Conservation (phyloP, 169 alveolate species). For the Plasmodium sp. region DNA sequence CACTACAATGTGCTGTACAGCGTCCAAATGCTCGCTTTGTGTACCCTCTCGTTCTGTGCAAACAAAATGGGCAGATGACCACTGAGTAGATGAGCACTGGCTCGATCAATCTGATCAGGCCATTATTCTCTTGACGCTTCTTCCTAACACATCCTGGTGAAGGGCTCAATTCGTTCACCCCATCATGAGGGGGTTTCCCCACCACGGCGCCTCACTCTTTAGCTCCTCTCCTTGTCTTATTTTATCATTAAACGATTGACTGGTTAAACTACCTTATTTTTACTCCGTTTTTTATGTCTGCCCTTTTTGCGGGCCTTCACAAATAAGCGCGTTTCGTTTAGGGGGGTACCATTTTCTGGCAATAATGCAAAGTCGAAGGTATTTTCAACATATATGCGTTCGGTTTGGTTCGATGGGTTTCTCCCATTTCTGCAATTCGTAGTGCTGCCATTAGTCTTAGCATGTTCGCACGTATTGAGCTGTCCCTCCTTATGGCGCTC, state of each 20-base stretch:
- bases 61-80: neutral
- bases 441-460: neutral
- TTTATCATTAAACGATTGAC: neutral
- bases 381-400: conserved; percentile 28
- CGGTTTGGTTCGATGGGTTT: neutral
- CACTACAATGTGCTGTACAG: neutral
- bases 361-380: conserved; percentile 2
- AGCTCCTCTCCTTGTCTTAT: neutral
- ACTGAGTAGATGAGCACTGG: neutral
- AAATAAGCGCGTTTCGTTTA: neutral
- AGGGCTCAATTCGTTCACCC: neutral
- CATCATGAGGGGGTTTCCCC: neutral
- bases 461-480: neutral
- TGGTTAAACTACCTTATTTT: neutral
- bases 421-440: neutral
- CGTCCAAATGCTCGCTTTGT: neutral
- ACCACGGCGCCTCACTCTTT: neutral
- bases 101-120: neutral
- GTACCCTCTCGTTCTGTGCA: neutral
- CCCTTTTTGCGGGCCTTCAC: neutral
- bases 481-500: neutral
- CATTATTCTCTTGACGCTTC: neutral
- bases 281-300: neutral
- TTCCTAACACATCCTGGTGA: neutral
- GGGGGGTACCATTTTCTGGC: neutral